A percentile compares a stretch with the other conserved stretches of the same genome.
Conservation (phyloP, 2,329 filamentous ascomycete species). For the Aspergillus felis region DNA sequence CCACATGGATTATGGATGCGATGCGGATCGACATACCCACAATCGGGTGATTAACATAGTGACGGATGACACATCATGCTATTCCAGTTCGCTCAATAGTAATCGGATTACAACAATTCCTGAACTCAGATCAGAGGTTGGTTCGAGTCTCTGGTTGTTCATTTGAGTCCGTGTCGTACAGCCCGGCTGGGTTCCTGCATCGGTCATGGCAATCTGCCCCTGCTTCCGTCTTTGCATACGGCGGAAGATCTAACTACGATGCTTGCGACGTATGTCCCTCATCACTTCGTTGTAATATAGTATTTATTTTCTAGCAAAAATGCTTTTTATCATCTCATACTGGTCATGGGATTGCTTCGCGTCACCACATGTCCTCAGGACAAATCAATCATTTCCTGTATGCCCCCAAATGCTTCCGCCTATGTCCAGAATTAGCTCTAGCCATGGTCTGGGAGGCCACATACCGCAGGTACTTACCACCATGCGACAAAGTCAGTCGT, state of each 20-base stretch:
- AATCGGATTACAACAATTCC: background rate
- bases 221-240: background rate
- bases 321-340: background rate
- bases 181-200: background rate
- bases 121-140: background rate
- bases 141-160: background rate
- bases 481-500: conserved; percentile 74
- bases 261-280: background rate
- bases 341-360: background rate
- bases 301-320: background rate
- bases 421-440: conserved; percentile 7
- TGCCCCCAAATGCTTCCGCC: conserved; percentile 30
- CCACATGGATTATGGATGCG: background rate
- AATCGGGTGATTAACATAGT: background rate
- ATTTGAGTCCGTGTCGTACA: background rate
- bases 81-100: background rate
- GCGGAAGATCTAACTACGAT: background rate
- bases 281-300: background rate
- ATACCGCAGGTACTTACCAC: conserved; percentile 55
- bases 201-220: background rate
- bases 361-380: background rate
- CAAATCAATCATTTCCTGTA: conserved; percentile 20
- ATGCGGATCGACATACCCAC: background rate
- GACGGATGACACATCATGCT: background rate
- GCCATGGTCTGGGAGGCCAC: background rate